Evolutionary conservation across 2,329 filamentous ascomycete species (phyloP).

Genomic region (Cladosporium sphaerospermum): DNA sequence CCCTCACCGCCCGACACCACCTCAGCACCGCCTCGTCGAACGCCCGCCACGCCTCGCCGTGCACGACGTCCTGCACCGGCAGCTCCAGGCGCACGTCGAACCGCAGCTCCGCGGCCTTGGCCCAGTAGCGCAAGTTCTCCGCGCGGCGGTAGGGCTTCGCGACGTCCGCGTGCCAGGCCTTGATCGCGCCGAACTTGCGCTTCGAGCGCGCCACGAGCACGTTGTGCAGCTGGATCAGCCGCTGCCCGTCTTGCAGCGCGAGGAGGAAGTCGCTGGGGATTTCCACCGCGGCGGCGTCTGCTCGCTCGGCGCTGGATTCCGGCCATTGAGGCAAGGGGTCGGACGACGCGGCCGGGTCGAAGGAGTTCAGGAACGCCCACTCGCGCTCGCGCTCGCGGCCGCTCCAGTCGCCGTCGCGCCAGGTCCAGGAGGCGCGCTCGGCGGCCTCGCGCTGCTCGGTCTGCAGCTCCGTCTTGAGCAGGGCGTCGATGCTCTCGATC

Average conservation of each 20-base stretch:
- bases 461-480: conserved; percentile 70
- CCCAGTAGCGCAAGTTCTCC: conserved; percentile 92
- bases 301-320: conserved; percentile 30
- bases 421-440: conserved; percentile 67
- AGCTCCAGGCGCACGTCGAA: conserved; percentile 83
- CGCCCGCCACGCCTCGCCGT: conserved; percentile 69
- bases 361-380: conserved; percentile 70
- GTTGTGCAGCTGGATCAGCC: conserved; percentile 84
- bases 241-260: conserved; percentile 69
- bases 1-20: conserved; percentile 77
- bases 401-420: conserved; percentile 67
- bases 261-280: conserved; percentile 61
- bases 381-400: conserved; percentile 75
- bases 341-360: conserved; percentile 49
- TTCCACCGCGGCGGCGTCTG: conserved; percentile 2
- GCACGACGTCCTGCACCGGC: conserved; percentile 81
- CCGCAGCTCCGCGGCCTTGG: conserved; percentile 88
- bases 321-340: conserved; percentile 63
- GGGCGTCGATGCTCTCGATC: conserved; percentile 69
- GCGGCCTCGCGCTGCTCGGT: conserved; percentile 68
- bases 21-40: conserved; percentile 77
- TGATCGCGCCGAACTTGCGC: conserved; percentile 82
- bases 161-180: conserved; percentile 83
- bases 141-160: conserved; percentile 89
- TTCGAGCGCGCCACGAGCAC: conserved; percentile 77